phyloP scores from a whole-genome alignment of 192 early-diverging fungal genomes.

The Entophlyctis helioformis region DNA sequence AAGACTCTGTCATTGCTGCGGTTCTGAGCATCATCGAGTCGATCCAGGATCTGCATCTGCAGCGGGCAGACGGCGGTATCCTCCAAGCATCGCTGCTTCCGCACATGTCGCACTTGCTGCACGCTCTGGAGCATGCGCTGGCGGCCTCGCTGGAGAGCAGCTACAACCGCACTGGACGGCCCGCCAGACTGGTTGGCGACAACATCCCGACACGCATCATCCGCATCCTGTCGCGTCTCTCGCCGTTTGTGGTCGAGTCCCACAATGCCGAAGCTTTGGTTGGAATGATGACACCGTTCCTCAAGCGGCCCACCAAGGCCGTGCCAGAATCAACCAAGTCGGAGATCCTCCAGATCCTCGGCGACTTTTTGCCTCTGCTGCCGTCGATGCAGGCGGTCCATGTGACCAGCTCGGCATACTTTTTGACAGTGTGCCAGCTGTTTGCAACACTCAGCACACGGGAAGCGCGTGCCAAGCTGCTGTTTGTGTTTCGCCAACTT shows the following conservation, averaged over 20 bases:
- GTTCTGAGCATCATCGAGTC: slow-evolving; percentile 58
- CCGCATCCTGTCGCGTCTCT: slow-evolving; percentile 63
- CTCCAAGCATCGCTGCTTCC: too few species aligned
- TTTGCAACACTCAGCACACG: slow-evolving; percentile 55
- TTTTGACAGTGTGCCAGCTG: slow-evolving; percentile 50
- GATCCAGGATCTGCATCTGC: slow-evolving; percentile 46
- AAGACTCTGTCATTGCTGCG: slow-evolving; percentile 52
- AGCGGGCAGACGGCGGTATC: too few species aligned
- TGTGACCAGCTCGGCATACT: slow-evolving; percentile 36
- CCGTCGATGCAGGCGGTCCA: slow-evolving; percentile 22
- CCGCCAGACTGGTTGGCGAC: slow-evolving; percentile 2
- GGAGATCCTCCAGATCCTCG: slow-evolving; percentile 71
- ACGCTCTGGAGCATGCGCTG: slow-evolving; percentile 26
- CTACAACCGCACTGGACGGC: slow-evolving; percentile 22
- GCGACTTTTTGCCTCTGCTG: slow-evolving; percentile 67
- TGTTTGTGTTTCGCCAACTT: slow-evolving; percentile 51
- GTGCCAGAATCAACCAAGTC: slow-evolving; percentile 74
- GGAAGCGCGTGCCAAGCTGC: slow-evolving; percentile 50
- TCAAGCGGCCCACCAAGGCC: slow-evolving; percentile 52
- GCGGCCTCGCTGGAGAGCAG: slow-evolving; percentile 1
- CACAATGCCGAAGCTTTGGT: slow-evolving; percentile 56
- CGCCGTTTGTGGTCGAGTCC: slow-evolving; percentile 57
- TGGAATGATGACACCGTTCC: slow-evolving; percentile 70
- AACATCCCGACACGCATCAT: slow-evolving; percentile 51
- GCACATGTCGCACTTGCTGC: too few species aligned